Evolutionary conservation across 768 basidiomycete species (phyloP).

Genomic region (Termitomyces sp.): DNA sequence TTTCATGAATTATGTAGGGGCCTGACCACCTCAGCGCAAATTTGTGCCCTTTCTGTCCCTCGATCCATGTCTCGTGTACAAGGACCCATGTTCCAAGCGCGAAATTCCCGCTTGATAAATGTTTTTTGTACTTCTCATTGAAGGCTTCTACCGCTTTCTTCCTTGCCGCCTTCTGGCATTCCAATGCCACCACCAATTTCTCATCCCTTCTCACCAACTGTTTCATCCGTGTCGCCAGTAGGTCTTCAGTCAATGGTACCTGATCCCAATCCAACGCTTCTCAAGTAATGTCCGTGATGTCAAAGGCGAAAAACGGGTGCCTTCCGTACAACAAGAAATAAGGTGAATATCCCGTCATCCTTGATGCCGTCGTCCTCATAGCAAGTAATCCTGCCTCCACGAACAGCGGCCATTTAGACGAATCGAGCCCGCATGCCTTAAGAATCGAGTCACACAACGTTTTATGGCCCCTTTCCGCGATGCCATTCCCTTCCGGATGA

Average conservation of each 20-base stretch:
- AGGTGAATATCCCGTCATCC: background rate
- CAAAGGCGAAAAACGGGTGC: background rate
- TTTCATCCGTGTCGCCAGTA: background rate
- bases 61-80: background rate
- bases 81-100: background rate
- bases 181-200: background rate
- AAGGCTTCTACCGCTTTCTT: background rate
- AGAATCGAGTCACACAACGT: too few relatives aligned
- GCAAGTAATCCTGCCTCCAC: background rate
- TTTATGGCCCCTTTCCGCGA: too few relatives aligned
- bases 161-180: background rate
- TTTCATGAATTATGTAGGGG: background rate
- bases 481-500: too few relatives aligned
- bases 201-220: background rate
- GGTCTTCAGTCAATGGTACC: background rate
- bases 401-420: background rate
- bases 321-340: background rate
- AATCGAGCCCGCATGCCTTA: background rate
- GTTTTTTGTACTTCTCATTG: background rate
- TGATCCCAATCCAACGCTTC: background rate
- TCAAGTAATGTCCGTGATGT: background rate
- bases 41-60: too few relatives aligned
- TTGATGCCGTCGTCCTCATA: too few relatives aligned
- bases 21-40: background rate
- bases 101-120: background rate